These are phyloP conservation scores for Sphaceloma murrayae DNA, from an alignment of 2,329 filamentous ascomycete species.

Conservation along the genomic window DNA sequence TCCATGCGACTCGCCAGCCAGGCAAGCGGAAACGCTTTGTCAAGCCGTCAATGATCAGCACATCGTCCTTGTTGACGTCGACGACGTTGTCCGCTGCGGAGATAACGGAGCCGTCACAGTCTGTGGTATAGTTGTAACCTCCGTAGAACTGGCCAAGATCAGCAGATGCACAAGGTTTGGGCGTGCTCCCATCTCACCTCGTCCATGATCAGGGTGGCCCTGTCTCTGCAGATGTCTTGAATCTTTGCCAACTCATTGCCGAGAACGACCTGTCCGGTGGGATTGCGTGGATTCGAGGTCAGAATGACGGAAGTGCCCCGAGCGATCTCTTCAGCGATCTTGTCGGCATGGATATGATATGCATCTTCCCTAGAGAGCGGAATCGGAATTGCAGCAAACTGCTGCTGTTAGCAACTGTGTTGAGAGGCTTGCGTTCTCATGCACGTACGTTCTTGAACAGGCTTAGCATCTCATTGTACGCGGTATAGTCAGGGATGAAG, in stretches of 20 bases:
- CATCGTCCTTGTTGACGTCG: constrained; percentile 73
- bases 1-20: constrained; percentile 95
- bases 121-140: constrained; percentile 88
- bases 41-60: constrained; percentile 88
- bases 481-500: constrained; percentile 72
- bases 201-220: constrained; percentile 86
- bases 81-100: constrained; percentile 81
- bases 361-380: constrained; percentile 75
- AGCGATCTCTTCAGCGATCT: constrained; percentile 60
- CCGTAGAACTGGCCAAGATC: too few relatives aligned
- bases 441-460: constrained; percentile 72
- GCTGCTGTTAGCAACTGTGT: constrained; percentile 27
- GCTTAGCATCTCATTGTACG: constrained; percentile 95
- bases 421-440: not conserved
- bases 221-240: constrained; percentile 83
- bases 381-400: constrained; percentile 76
- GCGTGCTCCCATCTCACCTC: too few relatives aligned
- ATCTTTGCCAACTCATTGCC: constrained; percentile 82
- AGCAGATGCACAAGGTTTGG: too few relatives aligned
- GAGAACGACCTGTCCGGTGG: constrained; percentile 76
- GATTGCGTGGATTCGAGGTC: constrained; percentile 92
- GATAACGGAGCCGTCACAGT: constrained; percentile 84
- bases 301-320: constrained; percentile 59
- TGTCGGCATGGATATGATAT: constrained; percentile 88
- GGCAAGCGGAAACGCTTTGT: constrained; percentile 95